Evolutionary conservation across 1,284 basidiomycete genomes (phyloP), one percentile per base, ranked within the genome.

Genomic region (Gomphus bonarii): DNA sequence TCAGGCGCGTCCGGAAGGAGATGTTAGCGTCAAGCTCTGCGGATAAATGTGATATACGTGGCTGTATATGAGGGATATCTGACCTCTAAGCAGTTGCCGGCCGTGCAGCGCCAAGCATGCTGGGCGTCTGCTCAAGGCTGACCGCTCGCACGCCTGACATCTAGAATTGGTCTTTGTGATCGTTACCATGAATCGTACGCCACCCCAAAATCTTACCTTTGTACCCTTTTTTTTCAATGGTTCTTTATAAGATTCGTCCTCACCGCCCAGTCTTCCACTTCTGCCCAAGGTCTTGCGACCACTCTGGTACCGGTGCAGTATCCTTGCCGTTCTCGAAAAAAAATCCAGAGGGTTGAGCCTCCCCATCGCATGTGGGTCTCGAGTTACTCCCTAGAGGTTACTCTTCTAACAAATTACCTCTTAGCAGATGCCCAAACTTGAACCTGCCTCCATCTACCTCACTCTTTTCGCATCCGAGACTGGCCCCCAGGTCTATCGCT

Each of bases 401-500:
- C 30, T n/a, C 11, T 40, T 1, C 6, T 42, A 42, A 42, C 2
- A 2, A n/a, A 10, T 31, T 51, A 12, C 0, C 7, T 40, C 22
- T 44, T 14, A 2, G 8, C 38, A 54, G 52, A 54, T 54, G 52
- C 40, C 36, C 36, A 54, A 44, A 48, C 54, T 51, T 31, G 48
- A 57, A 40, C 49, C 55, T 50, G 55, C 48, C 11, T 22, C 55
- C 28, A 57, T 57, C 11, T 57, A 57, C 48, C 48, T 57, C 28
- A 35, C 55, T 42, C 55, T 57, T 44, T 57, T 50, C 36, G 33
- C 48, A 25, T 44, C 48, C 22, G 47, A 57, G 22, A 28, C 38
- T 18, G 35, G 33, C 10, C 12, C 28, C 31, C 30, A 57, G 8
- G 18, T 22, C 10, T 40, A 36, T 18, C 11, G 18, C 30, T 57